A percentile compares a stretch with the other conserved stretches of the same genome.
phyloP scores from a whole-genome alignment of 2,329 filamentous ascomycete species.

The Endoconidiophora laricicola region DNA sequence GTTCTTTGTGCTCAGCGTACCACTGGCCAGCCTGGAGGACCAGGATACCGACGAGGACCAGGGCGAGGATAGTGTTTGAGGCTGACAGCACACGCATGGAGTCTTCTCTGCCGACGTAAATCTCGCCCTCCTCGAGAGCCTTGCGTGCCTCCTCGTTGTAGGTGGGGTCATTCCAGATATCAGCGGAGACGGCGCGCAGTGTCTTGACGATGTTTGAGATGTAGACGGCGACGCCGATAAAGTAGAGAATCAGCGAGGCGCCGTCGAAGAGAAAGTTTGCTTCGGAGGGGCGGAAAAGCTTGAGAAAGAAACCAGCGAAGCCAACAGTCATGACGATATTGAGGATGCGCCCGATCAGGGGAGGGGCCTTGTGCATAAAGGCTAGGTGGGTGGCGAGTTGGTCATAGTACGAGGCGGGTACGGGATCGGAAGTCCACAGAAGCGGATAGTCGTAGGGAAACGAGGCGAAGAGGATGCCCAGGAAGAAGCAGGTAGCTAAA shows the following conservation, averaged over 20 bases:
- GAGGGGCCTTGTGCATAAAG: slow-evolving; percentile 81
- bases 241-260: slow-evolving; percentile 63
- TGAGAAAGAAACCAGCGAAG: slow-evolving; percentile 75
- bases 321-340: slow-evolving; percentile 84
- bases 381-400: slow-evolving; percentile 79
- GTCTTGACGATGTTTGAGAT: slow-evolving; percentile 95
- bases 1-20: slow-evolving; percentile 94
- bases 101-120: slow-evolving; percentile 68
- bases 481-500: slow-evolving; percentile 83
- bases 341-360: slow-evolving; percentile 81
- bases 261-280: slow-evolving; percentile 91
- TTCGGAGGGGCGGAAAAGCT: slow-evolving; percentile 87
- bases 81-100: slow-evolving; percentile 79
- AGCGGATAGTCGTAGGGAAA: slow-evolving; percentile 94
- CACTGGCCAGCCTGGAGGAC: slow-evolving; percentile 93
- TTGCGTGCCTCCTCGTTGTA: slow-evolving; percentile 25
- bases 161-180: slow-evolving; percentile 35
- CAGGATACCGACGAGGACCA: slow-evolving; percentile 80
- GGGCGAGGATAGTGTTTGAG: slow-evolving; percentile 87
- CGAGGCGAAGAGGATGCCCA: slow-evolving; percentile 89
- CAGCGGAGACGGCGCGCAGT: slow-evolving; percentile 62
- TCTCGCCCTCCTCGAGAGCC: slow-evolving; percentile 37
- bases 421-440: slow-evolving; percentile 55
- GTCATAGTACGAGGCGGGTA: slow-evolving; percentile 55
- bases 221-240: slow-evolving; percentile 83